Base-by-base conservation (phyloP, 345 rosid species). In the Zanthoxylum bungeanum region DNA sequence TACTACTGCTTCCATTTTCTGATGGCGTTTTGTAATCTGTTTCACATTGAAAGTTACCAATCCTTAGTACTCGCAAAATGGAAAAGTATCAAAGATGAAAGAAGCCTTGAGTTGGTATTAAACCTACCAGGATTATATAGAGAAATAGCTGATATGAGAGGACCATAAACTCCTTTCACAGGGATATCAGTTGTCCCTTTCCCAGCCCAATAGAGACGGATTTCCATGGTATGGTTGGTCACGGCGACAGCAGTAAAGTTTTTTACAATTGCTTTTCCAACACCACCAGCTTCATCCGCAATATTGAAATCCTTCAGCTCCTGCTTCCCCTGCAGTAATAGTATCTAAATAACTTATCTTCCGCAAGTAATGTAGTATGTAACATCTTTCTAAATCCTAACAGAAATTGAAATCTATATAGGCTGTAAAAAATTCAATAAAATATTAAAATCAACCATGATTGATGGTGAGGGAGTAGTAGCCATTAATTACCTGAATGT, bases 131-230 rank as follows among this genome's bases (percentile, higher is more conserved):
- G 71, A 11, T 60, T 56, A 9, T 64, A 71, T 30, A 83, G 64
- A 36, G 89, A 78, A 51, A 89, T 75, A 24, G 89, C 91, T 1
- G 89, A 85, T 68, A 88, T 77, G 37, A 86, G 64, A 57, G 93
- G 87, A 62, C 93, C 93, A 59, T 86, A 86, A 24, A 75, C 75
- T 56, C 90, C 82, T 63, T 78, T 75, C 10, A 0, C 0, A 5
- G 92, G 90, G 63, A 81, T 81, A 71, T 64, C 59, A 4, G 81
- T 82, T n/a, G 93, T 86, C 61, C 93, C 91, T 81, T 76, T 86
- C 17, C 90, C 93, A 8, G 84, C 82, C 88, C 87, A 88, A 44
- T 60, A 57, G 47, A 88, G 80, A 25, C 78, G 86, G n/a, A 82
- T 79, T 68, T 79, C 77, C 56, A 83, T n/a, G 22, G 21, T 69